Conservation (phyloP, 2,329 filamentous ascomycete genomes). For the Diaporthe ampelina region DNA sequence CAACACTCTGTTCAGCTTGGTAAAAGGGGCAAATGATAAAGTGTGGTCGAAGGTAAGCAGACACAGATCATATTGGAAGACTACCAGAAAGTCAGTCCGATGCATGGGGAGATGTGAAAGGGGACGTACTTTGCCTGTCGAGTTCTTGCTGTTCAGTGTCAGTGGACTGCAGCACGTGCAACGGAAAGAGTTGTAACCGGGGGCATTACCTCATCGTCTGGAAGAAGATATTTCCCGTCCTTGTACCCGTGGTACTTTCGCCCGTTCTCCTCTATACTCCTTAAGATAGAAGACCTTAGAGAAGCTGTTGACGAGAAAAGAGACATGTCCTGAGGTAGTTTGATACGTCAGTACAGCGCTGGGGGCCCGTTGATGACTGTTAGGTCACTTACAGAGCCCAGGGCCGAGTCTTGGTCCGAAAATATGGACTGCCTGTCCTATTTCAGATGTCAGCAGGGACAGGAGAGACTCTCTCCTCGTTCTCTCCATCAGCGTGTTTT, state of each 20-base stretch:
- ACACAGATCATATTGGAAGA: constrained; percentile 55
- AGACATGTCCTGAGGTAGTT: constrained; percentile 46
- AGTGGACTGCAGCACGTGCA: background rate
- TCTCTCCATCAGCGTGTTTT: background rate
- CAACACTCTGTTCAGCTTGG: constrained; percentile 57
- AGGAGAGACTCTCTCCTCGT: background rate
- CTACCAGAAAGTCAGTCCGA: constrained; percentile 40
- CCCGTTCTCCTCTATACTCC: constrained; percentile 53
- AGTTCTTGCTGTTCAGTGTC: constrained; percentile 52
- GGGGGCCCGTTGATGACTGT: background rate
- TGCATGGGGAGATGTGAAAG: background rate
- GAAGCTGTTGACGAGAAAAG: constrained; percentile 52
- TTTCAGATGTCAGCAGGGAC: constrained; percentile 17
- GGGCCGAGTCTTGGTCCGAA: constrained; percentile 47
- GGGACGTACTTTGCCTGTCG: constrained; percentile 49
- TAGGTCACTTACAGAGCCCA: constrained; percentile 47
- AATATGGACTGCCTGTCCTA: constrained; percentile 41
- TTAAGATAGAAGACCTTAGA: constrained; percentile 49
- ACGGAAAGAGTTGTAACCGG: background rate
- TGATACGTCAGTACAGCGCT: constrained; percentile 17
- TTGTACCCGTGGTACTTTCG: constrained; percentile 56
- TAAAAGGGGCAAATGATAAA: constrained; percentile 60
- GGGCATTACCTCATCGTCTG: constrained; percentile 52
- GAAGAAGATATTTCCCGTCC: constrained; percentile 55
- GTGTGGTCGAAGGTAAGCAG: constrained; percentile 59